A percentile compares a stretch with the other conserved stretches of the same genome.
Evolutionary conservation across 1,284 basidiomycete species (phyloP).

Genomic region (Puccinia horiana): DNA sequence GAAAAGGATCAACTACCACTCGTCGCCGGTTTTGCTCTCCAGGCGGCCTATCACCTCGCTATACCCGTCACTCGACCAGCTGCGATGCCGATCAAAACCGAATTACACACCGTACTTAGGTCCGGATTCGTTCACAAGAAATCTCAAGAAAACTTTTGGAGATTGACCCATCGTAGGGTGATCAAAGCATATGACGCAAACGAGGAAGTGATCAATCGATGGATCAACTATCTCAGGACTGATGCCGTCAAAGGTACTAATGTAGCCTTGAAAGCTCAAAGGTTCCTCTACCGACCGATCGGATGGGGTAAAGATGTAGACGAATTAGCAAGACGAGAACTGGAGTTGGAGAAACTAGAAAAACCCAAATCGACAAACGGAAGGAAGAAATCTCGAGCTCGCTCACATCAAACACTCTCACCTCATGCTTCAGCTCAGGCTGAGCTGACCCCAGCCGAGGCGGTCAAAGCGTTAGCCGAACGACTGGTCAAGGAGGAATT

Average conservation of each 20-base stretch:
- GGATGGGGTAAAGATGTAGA: constrained; percentile 35
- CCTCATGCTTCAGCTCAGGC: neutral
- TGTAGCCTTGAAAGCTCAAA: constrained; percentile 35
- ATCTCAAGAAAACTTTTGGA: constrained; percentile 91
- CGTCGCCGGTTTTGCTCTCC: constrained; percentile 79
- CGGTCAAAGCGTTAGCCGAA: constrained; percentile 22
- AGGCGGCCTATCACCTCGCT: constrained; percentile 77
- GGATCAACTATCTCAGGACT: constrained; percentile 75
- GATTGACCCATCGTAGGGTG: constrained; percentile 75
- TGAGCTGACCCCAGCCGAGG: constrained; percentile 12
- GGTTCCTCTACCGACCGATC: constrained; percentile 33
- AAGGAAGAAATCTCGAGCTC: neutral
- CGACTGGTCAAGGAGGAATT: constrained; percentile 33
- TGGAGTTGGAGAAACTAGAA: constrained; percentile 24
- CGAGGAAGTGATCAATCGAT: constrained; percentile 74
- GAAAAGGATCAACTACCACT: constrained; percentile 68
- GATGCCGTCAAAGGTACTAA: constrained; percentile 61
- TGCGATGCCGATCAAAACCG: constrained; percentile 73
- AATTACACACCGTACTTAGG: constrained; percentile 81
- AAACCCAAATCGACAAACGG: neutral
- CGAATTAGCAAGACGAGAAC: constrained; percentile 22
- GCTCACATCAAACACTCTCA: neutral
- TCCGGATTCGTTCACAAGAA: constrained; percentile 93
- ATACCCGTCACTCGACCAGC: constrained; percentile 76
- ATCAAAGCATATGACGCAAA: constrained; percentile 91